A percentile compares a stretch with the other conserved stretches of the same genome.
These are phyloP conservation scores for Cladosporium sp. DNA, from an alignment of 2,329 filamentous ascomycete genomes.

Conservation along the genomic window DNA sequence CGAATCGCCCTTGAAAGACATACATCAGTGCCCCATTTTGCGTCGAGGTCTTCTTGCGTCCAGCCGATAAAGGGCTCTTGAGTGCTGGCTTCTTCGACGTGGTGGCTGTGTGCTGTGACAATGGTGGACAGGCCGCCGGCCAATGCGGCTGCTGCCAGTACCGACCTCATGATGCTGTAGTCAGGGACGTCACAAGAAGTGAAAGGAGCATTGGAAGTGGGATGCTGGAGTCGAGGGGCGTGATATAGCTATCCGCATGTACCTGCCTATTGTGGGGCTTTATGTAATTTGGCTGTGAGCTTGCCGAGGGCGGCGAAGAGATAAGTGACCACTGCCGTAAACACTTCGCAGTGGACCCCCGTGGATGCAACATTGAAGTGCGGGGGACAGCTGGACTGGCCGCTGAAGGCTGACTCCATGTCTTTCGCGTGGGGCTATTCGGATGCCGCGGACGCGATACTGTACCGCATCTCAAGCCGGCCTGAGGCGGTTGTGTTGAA, in stretches of 20 bases:
- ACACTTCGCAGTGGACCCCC: background rate
- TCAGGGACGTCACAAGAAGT: background rate
- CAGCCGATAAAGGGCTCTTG: conserved; percentile 21
- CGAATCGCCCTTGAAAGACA: background rate
- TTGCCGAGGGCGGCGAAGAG: background rate
- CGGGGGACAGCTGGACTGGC: background rate
- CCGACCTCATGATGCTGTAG: background rate
- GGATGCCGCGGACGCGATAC: no score
- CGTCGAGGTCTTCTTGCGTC: conserved; percentile 24
- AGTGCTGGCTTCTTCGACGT: background rate
- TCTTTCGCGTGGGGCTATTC: no score
- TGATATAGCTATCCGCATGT: conserved; percentile 2
- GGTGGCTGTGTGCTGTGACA: conserved; percentile 2
- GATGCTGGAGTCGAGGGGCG: background rate
- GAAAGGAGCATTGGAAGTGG: background rate
- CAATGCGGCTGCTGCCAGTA: conserved; percentile 1
- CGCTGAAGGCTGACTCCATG: no score
- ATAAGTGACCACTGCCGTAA: background rate
- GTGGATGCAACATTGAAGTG: background rate
- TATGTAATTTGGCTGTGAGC: conserved; percentile 3
- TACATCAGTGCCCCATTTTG: conserved; percentile 26
- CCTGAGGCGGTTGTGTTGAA: no score
- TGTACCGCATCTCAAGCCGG: no score
- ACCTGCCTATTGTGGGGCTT: conserved; percentile 5
- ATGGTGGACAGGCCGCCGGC: background rate